Base-by-base conservation (phyloP, 176 grass and related monocot species). In the Tuctoria greenei region DNA sequence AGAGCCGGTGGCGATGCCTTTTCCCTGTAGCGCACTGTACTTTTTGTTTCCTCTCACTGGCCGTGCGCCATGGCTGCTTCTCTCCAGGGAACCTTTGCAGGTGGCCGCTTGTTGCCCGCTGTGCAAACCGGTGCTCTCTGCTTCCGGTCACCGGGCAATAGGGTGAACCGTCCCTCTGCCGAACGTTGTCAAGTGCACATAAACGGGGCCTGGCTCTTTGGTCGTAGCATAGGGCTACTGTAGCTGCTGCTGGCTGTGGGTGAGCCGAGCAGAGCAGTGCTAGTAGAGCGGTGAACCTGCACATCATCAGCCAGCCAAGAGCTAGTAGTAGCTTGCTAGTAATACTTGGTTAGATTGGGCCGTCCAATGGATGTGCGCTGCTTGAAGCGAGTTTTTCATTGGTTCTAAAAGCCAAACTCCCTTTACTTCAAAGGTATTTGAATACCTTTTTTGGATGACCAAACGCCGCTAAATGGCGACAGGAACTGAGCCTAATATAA, bases 101-200 rank as follows among this genome's bases (percentile, higher is more conserved):
- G 16, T 4, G 45, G 26, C 35, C 44, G 74, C 44, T 31, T 34
- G 14, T 44, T 51, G 18, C 6, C 74, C 74, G 44, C 7, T 12
- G 76, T 14, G 69, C 40, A 79, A 20, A 13, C 9, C 58, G 36
- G 42, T 75, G 77, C 66, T 0, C 14, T 0, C 1, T 75, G 77
- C 66, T 0, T 14, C 0, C 1, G 21, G 16, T 14, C 8, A 14
- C 27, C 61, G 77, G 71, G 26, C 2, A 81, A 75, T 37, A 42
- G 64, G 35, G 55, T 69, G 77, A 26, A 3, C 61, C 60, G 14
- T 4, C 56, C 14, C 41, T 7, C 64, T 43, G 31, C 36, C 71
- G 4, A 86, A 55, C 77, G 35, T 69, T 69, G 71, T 61, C 64
- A 45, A 81, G 76, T 31, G 83, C 66, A 52, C 61, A 80, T 51